Conservation (phyloP, 345 rosid genomes). For the Acer yangbiense region DNA sequence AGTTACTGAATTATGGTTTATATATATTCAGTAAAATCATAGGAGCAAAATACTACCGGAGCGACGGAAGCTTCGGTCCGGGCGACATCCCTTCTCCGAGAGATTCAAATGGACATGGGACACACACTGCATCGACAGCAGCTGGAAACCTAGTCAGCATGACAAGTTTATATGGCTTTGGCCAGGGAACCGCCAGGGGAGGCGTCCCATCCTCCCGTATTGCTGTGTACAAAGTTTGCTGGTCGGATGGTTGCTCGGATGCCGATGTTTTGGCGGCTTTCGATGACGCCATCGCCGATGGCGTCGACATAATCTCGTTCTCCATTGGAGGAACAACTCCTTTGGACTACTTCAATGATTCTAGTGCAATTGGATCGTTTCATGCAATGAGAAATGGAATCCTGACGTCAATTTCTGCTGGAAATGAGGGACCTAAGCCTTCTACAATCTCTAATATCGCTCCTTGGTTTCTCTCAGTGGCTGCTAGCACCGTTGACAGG, state of each 20-base stretch:
- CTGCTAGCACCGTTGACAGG: slow-evolving; percentile 45
- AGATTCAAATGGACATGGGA: slow-evolving; percentile 46
- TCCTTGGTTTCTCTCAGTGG: slow-evolving; percentile 52
- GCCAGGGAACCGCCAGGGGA: slow-evolving; percentile 26
- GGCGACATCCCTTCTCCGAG: slow-evolving; percentile 28
- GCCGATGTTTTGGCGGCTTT: slow-evolving; percentile 37
- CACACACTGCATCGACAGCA: slow-evolving; percentile 46
- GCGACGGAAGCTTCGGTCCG: neutral
- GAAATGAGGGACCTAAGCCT: slow-evolving; percentile 27
- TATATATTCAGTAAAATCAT: slow-evolving; percentile 31
- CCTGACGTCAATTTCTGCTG: slow-evolving; percentile 37
- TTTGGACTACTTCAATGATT: slow-evolving; percentile 16
- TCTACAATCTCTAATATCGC: slow-evolving; percentile 20
- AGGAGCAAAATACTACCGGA: slow-evolving; percentile 35
- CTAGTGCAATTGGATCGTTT: slow-evolving; percentile 33
- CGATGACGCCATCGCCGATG: slow-evolving; percentile 41
- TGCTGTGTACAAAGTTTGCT: slow-evolving; percentile 38
- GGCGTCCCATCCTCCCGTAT: slow-evolving; percentile 35
- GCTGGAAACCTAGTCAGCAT: slow-evolving; percentile 32
- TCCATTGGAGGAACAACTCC: neutral
- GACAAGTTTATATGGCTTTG: slow-evolving; percentile 23
- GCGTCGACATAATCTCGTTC: slow-evolving; percentile 36
- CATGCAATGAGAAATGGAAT: slow-evolving; percentile 41
- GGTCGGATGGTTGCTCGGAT: slow-evolving; percentile 18
- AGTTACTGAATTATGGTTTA: too few species aligned